Percentiles rank a stretch among this genome's conserved stretches.
Conservation (phyloP, 805 yeast genomes). For the Myxozyma neotropica region DNA sequence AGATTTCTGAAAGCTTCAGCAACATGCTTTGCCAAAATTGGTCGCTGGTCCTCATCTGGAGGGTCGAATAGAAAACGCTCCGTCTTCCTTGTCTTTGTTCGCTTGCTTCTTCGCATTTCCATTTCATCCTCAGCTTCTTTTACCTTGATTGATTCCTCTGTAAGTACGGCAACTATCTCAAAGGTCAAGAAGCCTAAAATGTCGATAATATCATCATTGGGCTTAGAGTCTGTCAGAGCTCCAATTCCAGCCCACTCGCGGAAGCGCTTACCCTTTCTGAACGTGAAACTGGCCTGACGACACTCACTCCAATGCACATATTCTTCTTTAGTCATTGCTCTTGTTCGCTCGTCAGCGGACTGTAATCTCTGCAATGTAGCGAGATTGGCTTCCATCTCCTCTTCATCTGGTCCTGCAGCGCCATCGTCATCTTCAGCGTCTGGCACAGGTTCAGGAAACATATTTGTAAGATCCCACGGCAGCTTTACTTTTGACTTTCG, state of each 20-base stretch:
- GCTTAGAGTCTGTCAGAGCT: constrained; percentile 81
- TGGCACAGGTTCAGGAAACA: constrained; percentile 88
- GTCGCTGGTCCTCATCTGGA: constrained; percentile 80
- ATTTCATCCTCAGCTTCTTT: constrained; percentile 67
- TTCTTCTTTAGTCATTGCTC: constrained; percentile 92
- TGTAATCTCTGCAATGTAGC: constrained; percentile 88
- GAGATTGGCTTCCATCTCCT: constrained; percentile 82
- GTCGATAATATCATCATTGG: constrained; percentile 95
- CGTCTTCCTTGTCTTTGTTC: constrained; percentile 51
- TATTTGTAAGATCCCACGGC: constrained; percentile 94
- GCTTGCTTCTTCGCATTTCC: constrained; percentile 41
- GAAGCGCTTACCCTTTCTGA: constrained; percentile 89
- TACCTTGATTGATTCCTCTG: constrained; percentile 85
- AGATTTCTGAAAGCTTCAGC: constrained; percentile 86
- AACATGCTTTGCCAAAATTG: constrained; percentile 76
- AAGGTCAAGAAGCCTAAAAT: constrained; percentile 92
- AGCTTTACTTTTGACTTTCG: constrained; percentile 78
- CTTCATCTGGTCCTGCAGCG: constrained; percentile 60
- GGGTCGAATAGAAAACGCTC: constrained; percentile 74
- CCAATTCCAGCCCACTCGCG: constrained; percentile 94
- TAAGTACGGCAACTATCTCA: constrained; percentile 92
- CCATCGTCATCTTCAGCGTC: constrained; percentile 60
- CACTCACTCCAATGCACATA: constrained; percentile 99
- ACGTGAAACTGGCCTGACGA: constrained; percentile 95
- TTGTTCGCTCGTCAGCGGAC: constrained; percentile 91